Conservation (phyloP, 2,329 filamentous ascomycete species). For the Cladosporium sp. region DNA sequence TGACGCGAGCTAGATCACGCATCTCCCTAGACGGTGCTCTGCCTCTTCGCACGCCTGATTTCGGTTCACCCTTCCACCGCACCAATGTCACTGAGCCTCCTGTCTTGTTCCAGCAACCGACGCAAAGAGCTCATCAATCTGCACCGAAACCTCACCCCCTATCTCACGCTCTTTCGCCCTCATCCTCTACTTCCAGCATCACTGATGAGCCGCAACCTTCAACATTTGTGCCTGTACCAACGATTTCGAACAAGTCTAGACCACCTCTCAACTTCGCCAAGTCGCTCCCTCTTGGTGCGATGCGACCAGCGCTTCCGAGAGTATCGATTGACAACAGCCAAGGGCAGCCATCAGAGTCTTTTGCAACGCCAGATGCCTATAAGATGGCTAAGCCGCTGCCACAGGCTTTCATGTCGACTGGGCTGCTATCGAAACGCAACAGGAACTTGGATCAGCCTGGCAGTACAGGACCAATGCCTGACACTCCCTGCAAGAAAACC, state of each 20-base stretch:
- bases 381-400: slow-evolving; percentile 75
- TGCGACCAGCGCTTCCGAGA: slow-evolving; percentile 48
- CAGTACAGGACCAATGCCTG: slow-evolving; percentile 72
- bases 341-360: slow-evolving; percentile 48
- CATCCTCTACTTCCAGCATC: slow-evolving; percentile 77
- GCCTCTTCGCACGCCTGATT: slow-evolving; percentile 65
- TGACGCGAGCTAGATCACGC: slow-evolving; percentile 54
- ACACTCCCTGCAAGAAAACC: slow-evolving; percentile 94
- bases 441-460: slow-evolving; percentile 67
- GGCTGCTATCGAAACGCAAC: slow-evolving; percentile 92
- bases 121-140: slow-evolving; percentile 37
- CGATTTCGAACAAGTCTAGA: slow-evolving; percentile 34
- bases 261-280: slow-evolving; percentile 62
- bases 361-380: slow-evolving; percentile 75
- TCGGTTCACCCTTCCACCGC: slow-evolving; percentile 58
- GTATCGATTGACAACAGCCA: slow-evolving; percentile 43
- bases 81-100: slow-evolving; percentile 66
- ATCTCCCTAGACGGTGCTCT: slow-evolving; percentile 79
- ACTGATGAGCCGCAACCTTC: slow-evolving; percentile 63
- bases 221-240: slow-evolving; percentile 31
- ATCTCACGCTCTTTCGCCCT: slow-evolving; percentile 82
- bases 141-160: slow-evolving; percentile 69
- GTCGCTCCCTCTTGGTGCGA: slow-evolving; percentile 69
- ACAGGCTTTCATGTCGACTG: slow-evolving; percentile 89
- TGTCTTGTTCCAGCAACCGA: slow-evolving; percentile 38